Base-by-base conservation (phyloP, 2,329 filamentous ascomycete species). In the Ceratocystis papillata region DNA sequence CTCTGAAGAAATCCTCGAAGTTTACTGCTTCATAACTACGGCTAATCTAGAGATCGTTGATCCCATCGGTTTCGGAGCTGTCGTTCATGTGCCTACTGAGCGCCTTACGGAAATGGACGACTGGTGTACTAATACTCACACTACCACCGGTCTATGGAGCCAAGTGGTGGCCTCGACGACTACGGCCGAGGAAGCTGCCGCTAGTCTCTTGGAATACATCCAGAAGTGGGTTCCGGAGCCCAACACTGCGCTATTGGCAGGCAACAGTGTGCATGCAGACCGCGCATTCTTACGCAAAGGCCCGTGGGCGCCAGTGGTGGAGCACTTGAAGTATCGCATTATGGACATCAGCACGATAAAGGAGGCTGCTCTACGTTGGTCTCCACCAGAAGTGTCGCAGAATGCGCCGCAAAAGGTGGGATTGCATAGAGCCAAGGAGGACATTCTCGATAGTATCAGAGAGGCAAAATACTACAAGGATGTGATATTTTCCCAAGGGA, bases 381-480 rank as follows among this genome's bases (percentile, higher is more conserved):
- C 85, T 55, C 80, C 81, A 1, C 74, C 79, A n/a, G 79, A 83
- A 6, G 74, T 89, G 7, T 72, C 88, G 68, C 77, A 78, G 65
- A 78, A 79, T 57, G 85, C 83, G 33, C 92, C 93, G 12, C 75
- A 73, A 69, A 97, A 97, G 79, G 83, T 82, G 73, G 84, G 83
- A 46, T 78, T 86, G 63, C 94, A 99, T 77, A 84, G 93, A 75
- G 94, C 94, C 0, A 85, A 83, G 71, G 85, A 90, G 65, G 94
- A 99, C 75, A 96, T 99, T 67, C 75, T 96, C 68, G 94, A 99
- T 78, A 97, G 93, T 76, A 96, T 99, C 69, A 87, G 83, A 66
- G 94, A 99, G 78, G 93, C 93, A 65, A 84, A 79, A 72, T 96
- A 88, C 74, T 97, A 96, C 75, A 84, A 83, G 71, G 79, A 87